Evolutionary conservation across 257 asterid species (phyloP), one percentile per base, ranked within the genome.

Genomic region (Linderniella brevidens): DNA sequence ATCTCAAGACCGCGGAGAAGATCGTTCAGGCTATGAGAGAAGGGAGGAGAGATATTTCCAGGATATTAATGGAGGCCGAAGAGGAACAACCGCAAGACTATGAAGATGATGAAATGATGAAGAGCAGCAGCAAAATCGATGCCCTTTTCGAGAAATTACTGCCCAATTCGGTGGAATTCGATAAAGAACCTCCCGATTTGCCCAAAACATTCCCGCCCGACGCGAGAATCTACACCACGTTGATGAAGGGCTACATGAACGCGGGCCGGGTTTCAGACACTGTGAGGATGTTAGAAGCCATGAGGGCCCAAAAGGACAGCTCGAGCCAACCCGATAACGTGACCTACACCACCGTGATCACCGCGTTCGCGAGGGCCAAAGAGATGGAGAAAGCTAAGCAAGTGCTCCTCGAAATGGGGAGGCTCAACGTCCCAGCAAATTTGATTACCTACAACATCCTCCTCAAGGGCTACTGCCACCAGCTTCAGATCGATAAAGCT

Each of bases 191-290:
- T 7, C 85, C 71, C 0, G 79, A 69, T 54, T 61, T 88, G 60
- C 69, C 85, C 48, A 29, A 49, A 17, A 62, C 55, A 25, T 57
- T 72, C 19, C 36, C 75, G 19, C 96, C 96, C 0, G 85, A 88
- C 59, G 65, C 94, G 0, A 74, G 98, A 70, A 84, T 84, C 49
- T 84, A 78, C 57, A 88, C 96, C 0, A 88, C 96, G n/a, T 56
- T 88, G 50, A 88, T 84, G 96, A 88, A 88, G 59, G 98, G 96
- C 25, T 88, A 88, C 56, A 84, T 88, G 98, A 79, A 68, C 35
- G 79, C 70, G 0, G 93, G 98, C 0, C 92, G 93, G 4, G 72
- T 76, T 11, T 58, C 77, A 0, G 98, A 88, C 64, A 79, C 79
- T 0, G 87, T 84, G 54, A 88, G 95, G 68, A 84, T 69, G 75